phyloP scores from a whole-genome alignment of 805 yeast genomes.

The Saccharomyces mikatae region DNA sequence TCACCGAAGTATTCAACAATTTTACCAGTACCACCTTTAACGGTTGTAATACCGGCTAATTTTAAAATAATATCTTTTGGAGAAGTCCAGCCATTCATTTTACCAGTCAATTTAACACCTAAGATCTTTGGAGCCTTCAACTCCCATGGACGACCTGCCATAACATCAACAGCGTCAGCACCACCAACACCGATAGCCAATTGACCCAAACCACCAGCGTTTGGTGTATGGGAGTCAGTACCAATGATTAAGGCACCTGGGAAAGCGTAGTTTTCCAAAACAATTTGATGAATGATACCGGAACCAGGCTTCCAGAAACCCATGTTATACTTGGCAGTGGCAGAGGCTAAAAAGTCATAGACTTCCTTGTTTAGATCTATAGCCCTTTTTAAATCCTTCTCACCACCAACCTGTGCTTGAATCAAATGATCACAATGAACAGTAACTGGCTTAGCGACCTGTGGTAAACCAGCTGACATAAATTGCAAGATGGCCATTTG shows the following conservation, averaged over 20 bases:
- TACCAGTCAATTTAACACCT: slow-evolving; percentile 90
- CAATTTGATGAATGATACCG: slow-evolving; percentile 97
- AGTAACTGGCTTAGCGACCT: slow-evolving; percentile 87
- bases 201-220: slow-evolving; percentile 98
- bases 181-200: slow-evolving; percentile 99
- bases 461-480: slow-evolving; percentile 89
- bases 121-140: slow-evolving; percentile 91
- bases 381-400: slow-evolving; percentile 70
- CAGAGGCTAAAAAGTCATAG: slow-evolving; percentile 86
- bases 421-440: slow-evolving; percentile 98
- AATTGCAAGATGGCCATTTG: slow-evolving; percentile 98
- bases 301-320: slow-evolving; percentile 99
- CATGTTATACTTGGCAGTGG: slow-evolving; percentile 90
- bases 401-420: slow-evolving; percentile 93
- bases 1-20: slow-evolving; percentile 96
- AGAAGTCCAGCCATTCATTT: slow-evolving; percentile 86
- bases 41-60: slow-evolving; percentile 87
- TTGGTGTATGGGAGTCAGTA: slow-evolving; percentile 97
- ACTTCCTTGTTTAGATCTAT: slow-evolving; percentile 87
- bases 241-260: slow-evolving; percentile 98
- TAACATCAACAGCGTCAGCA: slow-evolving; percentile 98
- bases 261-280: slow-evolving; percentile 89
- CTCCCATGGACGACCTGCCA: slow-evolving; percentile 98
- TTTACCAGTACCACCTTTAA: slow-evolving; percentile 95
- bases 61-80: slow-evolving; percentile 95